Base-by-base conservation (phyloP, 139 green algal genomes). In the Micractinium conductrix region DNA sequence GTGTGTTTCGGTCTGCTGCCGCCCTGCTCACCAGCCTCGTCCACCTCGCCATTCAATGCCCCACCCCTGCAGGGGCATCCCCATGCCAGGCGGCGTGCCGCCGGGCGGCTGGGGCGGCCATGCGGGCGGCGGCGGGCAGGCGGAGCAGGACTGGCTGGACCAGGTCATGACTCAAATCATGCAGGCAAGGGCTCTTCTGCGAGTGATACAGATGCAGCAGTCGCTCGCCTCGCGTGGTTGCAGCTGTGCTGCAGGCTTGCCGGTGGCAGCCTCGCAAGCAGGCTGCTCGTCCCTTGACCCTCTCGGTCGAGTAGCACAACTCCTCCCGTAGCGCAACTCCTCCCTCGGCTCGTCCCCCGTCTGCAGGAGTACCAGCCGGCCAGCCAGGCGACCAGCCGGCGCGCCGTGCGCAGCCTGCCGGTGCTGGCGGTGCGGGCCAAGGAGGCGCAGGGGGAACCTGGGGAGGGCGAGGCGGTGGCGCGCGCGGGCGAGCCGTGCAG, bases 401-500 rank as follows among this genome's bases (percentile, higher is more conserved):
- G 81, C 21, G 75, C 69, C 26, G 40, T 74, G 16, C 44, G 83
- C 37, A 33, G 30, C 50, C 76, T 90, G 58, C 83, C 83, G 16
- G 33, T 9, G 19, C 50, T 85, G 30, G 19, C 58, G 37, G 82
- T 90, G n/a, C 65, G 86, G 43, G 24, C 86, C 30, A 74, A 75
- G 35, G 63, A 63, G 9, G 80, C 58, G 30, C 5, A n/a, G 42
- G 72, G 60, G 10, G 80, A 87, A 40, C 86, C 86, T 2, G 80
- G 42, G 35, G 69, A 68, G 43, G 79, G 79, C 9, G 37, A 87
- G 58, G 72, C 86, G 44, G 53, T 78, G 63, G 58, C 70, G 21
- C 44, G 40, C 17, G 80, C 87, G 24, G 87, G 85, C 24, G 87
- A 91, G 67, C 85, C 87, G 9, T 91, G 87, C 80, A 79, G 63